Evolutionary conservation across 495 filamentous ascomycete species (phyloP), one percentile per base, ranked within the genome.

Genomic region (Gamarada debralockiae): DNA sequence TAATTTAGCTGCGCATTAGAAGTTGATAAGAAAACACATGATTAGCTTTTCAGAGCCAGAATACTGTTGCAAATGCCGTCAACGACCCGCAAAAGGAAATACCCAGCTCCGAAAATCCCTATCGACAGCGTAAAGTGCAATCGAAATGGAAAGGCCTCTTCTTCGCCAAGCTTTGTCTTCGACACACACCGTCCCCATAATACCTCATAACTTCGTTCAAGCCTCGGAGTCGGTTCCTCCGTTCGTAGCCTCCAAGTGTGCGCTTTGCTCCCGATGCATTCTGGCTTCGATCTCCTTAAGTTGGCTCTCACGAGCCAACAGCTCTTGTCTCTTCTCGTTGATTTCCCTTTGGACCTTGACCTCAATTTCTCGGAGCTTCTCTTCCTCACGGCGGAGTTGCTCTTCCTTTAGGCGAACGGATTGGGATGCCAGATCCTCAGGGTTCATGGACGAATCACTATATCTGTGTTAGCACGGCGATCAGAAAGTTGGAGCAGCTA

Each of bases 311-410:
- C 95, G 90, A 55, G 93, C 93, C 67, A 98, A 76, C 48, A 98
- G 78, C 75, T 98, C 93, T 77, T 98, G 93, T 75, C 93, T 85
- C 83, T 98, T 98, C 79, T 97, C 93, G 71, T 96, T 96, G 75
- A 98, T 98, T 74, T 98, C 93, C 62, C 92, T 87, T 77, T 97
- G 92, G 50, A 98, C 95, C 83, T 97, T 97, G 75, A 96, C 73
- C 67, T 98, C 93, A 67, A 97, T 97, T 76, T 98, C 93, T 62
- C 95, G 85, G 41, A 98, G 86, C 79, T 98, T 98, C 85, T 97
- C 95, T 75, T 98, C 93, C 74, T 98, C 93, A 60, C 93, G 90
- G 58, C 92, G 87, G 50, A 98, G 87, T 70, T 98, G 93, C 73
- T 98, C 93, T 70, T 98, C 93, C 88, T 98, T 98, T 46, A 98